These are phyloP conservation scores for Pythium rishiriense DNA, from an alignment of 352 stramenopile genomes.

Conservation along the genomic window DNA sequence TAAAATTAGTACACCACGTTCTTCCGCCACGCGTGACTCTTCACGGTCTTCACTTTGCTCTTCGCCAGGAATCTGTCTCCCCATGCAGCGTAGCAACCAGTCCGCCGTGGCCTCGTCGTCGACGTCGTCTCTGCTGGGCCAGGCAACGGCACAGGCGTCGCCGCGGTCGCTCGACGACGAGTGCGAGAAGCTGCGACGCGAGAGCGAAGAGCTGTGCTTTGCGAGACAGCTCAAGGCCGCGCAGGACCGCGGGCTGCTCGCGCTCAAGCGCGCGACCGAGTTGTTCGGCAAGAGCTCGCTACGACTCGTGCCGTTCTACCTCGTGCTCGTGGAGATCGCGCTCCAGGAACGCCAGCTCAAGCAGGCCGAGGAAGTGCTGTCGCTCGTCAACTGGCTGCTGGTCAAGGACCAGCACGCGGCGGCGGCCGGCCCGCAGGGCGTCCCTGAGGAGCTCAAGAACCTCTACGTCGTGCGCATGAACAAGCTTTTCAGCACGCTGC, in stretches of 20 bases:
- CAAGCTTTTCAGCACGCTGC: conserved; percentile 65
- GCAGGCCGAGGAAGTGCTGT: conserved; percentile 63
- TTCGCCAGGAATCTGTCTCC: neutral
- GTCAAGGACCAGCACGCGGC: conserved; percentile 43
- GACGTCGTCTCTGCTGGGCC: neutral
- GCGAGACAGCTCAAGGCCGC: conserved; percentile 41
- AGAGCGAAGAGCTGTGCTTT: conserved; percentile 64
- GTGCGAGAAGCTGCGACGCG: conserved; percentile 54
- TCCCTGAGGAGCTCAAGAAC: conserved; percentile 62
- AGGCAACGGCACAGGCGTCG: neutral
- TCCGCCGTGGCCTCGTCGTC: neutral
- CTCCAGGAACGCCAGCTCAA: conserved; percentile 62
- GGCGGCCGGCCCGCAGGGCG: neutral
- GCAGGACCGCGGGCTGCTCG: conserved; percentile 42
- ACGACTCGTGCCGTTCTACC: conserved; percentile 62
- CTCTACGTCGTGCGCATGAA: conserved; percentile 70
- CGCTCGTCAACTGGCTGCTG: conserved; percentile 71
- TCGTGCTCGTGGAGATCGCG: conserved; percentile 63
- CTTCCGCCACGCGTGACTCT: conserved; percentile 6
- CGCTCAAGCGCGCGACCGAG: conserved; percentile 49
- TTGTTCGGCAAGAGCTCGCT: conserved; percentile 54
- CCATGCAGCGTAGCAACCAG: conserved; percentile 9
- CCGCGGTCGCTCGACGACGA: conserved; percentile 18
- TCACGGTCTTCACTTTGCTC: conserved; percentile 10
- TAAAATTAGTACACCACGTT: conserved; percentile 26